Percentiles rank a stretch among this genome's conserved stretches.
Conservation (phyloP, 2,329 filamentous ascomycete genomes). For the Curvularia sp. region DNA sequence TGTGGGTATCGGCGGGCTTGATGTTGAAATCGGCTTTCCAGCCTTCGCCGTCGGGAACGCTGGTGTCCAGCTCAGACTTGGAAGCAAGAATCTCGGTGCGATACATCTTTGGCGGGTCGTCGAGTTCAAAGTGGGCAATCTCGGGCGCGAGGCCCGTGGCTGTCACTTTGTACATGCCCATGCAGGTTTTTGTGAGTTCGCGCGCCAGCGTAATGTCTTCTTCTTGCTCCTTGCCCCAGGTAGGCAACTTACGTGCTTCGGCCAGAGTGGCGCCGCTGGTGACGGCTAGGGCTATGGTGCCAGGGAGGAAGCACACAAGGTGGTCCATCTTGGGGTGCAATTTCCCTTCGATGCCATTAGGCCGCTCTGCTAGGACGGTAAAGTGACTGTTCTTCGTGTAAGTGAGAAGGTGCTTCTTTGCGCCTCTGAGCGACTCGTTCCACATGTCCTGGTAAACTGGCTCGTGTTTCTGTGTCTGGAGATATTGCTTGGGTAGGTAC, state of each 20-base stretch:
- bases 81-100: constrained; percentile 55
- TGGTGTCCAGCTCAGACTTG: constrained; percentile 44
- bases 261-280: constrained; percentile 79
- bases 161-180: constrained; percentile 94
- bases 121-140: constrained; percentile 88
- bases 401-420: constrained; percentile 90
- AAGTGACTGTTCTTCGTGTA: constrained; percentile 82
- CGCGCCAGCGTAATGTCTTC: constrained; percentile 85
- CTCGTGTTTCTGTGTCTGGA: constrained; percentile 89
- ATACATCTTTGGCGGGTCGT: constrained; percentile 70
- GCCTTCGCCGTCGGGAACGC: constrained; percentile 54
- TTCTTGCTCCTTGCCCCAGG: constrained; percentile 80
- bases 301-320: constrained; percentile 95
- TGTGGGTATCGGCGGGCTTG: constrained; percentile 84
- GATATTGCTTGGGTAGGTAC: constrained; percentile 97
- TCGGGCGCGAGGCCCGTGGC: constrained; percentile 91
- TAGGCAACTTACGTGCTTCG: constrained; percentile 72
- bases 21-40: constrained; percentile 84
- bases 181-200: constrained; percentile 96
- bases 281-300: constrained; percentile 87
- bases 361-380: constrained; percentile 89
- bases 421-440: constrained; percentile 81
- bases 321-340: constrained; percentile 96
- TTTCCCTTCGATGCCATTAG: constrained; percentile 69
- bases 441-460: constrained; percentile 90